Percentiles rank a stretch among this genome's conserved stretches.
phyloP scores from a whole-genome alignment of 179 eudicot species.

The Amaranthus tricolor region DNA sequence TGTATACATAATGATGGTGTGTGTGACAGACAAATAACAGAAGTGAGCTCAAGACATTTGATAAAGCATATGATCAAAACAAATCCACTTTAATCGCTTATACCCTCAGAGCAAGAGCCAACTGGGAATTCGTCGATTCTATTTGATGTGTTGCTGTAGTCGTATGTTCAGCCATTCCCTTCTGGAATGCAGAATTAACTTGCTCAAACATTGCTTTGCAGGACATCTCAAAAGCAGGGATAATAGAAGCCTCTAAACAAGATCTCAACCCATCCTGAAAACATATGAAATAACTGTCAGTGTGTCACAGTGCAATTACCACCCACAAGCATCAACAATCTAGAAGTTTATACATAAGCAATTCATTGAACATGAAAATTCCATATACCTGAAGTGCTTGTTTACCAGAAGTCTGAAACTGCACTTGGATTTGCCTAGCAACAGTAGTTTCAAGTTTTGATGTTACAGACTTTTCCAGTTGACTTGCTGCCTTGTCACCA shows the following conservation, averaged over 20 bases:
- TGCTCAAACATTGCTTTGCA: slow-evolving; percentile 98
- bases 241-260: slow-evolving; percentile 65
- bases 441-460: slow-evolving; percentile 75
- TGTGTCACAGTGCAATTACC: background rate
- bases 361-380: background rate
- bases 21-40: background rate
- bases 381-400: slow-evolving; percentile 80
- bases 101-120: slow-evolving; percentile 86
- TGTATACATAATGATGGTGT: no score
- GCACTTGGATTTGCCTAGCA: slow-evolving; percentile 80
- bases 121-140: slow-evolving; percentile 70
- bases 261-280: slow-evolving; percentile 76
- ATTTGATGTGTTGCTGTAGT: slow-evolving; percentile 67
- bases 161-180: slow-evolving; percentile 82
- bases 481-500: slow-evolving; percentile 81
- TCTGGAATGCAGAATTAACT: slow-evolving; percentile 84
- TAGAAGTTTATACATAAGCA: background rate
- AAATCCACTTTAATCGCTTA: slow-evolving; percentile 21
- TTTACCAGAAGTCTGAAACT: slow-evolving; percentile 90
- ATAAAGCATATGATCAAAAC: background rate
- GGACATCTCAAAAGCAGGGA: slow-evolving; percentile 92
- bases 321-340: background rate
- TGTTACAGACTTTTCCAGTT: slow-evolving; percentile 72
- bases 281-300: background rate
- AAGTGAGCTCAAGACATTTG: background rate